phyloP scores from a whole-genome alignment of 179 eudicot genomes.

The Heliamphora pulchella region DNA sequence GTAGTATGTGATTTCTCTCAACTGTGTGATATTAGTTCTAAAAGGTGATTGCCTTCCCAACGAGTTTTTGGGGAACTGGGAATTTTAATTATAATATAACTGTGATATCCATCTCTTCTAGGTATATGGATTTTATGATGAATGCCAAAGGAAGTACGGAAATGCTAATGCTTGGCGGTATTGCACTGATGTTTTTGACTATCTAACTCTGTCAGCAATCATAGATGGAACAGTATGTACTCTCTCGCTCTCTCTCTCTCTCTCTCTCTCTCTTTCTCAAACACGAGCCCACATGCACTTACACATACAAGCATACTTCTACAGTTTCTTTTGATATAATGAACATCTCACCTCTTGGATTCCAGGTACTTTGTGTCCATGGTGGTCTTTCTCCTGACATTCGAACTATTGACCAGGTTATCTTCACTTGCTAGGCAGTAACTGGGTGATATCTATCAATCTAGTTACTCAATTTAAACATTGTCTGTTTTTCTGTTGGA shows the following conservation, averaged over 20 bases:
- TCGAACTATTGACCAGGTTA: constrained; percentile 94
- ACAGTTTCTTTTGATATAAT: background rate
- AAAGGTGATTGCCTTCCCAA: background rate
- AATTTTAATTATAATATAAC: background rate
- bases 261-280: background rate
- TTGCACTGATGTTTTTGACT: constrained; percentile 98
- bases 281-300: background rate
- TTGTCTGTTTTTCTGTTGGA: constrained; percentile 5
- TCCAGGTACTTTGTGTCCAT: constrained; percentile 94
- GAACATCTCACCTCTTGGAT: background rate
- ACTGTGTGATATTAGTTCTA: background rate
- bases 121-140: constrained; percentile 99
- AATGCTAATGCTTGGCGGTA: constrained; percentile 99
- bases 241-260: constrained; percentile 17
- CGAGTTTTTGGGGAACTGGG: background rate
- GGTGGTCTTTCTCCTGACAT: constrained; percentile 98
- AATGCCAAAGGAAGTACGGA: constrained; percentile 98
- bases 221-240: constrained; percentile 86
- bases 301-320: background rate
- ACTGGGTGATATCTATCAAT: background rate
- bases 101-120: constrained; percentile 16
- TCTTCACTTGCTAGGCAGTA: constrained; percentile 12
- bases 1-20: background rate
- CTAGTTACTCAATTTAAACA: too few species aligned
- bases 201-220: constrained; percentile 87